Conservation (phyloP, 176 grass and related monocot species). For the Oryza australiensis region DNA sequence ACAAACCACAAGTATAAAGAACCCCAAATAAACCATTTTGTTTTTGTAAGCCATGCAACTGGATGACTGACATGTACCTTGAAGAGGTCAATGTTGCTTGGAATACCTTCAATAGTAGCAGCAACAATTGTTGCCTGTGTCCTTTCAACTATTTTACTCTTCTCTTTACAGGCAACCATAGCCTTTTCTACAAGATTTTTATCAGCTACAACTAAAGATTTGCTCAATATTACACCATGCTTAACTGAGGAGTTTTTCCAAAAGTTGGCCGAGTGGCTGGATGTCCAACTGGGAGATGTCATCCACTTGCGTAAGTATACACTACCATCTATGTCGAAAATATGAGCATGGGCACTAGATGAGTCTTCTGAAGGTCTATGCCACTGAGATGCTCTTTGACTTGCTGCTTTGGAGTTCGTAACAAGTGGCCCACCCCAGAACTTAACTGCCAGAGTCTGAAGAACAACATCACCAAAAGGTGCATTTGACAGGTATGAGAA, state of each 20-base stretch:
- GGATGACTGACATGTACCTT: constrained; percentile 60
- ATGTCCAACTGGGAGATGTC: constrained; percentile 79
- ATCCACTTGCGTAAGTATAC: constrained; percentile 93
- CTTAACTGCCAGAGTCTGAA: constrained; percentile 82
- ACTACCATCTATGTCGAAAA: constrained; percentile 82
- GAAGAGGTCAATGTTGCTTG: constrained; percentile 99
- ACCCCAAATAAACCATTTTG: background rate
- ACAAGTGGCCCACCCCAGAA: constrained; percentile 84
- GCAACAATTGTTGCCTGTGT: constrained; percentile 90
- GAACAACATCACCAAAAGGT: constrained; percentile 84
- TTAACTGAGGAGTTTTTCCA: constrained; percentile 80
- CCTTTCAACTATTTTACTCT: constrained; percentile 71
- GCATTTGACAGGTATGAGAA: constrained; percentile 73
- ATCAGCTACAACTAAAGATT: constrained; percentile 87
- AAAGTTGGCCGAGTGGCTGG: constrained; percentile 63
- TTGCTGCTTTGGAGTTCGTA: constrained; percentile 54
- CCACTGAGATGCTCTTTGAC: constrained; percentile 43
- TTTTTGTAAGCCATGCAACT: constrained; percentile 20
- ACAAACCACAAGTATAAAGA: background rate
- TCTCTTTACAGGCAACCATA: constrained; percentile 76
- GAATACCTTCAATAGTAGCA: constrained; percentile 96
- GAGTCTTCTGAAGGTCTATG: constrained; percentile 58
- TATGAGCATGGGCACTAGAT: constrained; percentile 54
- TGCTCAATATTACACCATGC: constrained; percentile 76
- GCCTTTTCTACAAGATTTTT: constrained; percentile 83